Conservation (phyloP, 2,329 filamentous ascomycete genomes). For the Rachicladosporium sp. region DNA sequence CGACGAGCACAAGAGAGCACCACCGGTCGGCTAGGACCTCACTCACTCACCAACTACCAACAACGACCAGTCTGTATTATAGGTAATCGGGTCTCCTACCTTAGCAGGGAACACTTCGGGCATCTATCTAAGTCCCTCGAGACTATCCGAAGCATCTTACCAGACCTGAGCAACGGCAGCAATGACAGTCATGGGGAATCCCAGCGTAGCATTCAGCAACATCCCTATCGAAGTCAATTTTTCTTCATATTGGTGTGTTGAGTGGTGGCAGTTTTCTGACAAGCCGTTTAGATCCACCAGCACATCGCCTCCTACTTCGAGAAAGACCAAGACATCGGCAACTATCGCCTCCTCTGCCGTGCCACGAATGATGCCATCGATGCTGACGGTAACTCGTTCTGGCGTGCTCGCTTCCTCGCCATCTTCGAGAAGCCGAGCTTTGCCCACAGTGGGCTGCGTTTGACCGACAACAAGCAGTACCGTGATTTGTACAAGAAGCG, state of each 20-base stretch:
- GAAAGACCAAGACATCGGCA: slow-evolving; percentile 31
- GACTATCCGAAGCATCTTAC: too few relatives aligned
- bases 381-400: slow-evolving; percentile 31
- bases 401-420: slow-evolving; percentile 32
- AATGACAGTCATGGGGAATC: too few relatives aligned
- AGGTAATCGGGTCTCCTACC: too few relatives aligned
- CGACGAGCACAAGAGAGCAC: too few relatives aligned
- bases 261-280: not conserved
- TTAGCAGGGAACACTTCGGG: too few relatives aligned
- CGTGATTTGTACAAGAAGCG: slow-evolving; percentile 26
- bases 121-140: too few relatives aligned
- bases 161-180: too few relatives aligned
- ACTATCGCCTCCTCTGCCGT: slow-evolving; percentile 29
- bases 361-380: slow-evolving; percentile 28
- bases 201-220: too few relatives aligned
- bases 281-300: slow-evolving; percentile 26
- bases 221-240: not conserved
- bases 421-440: slow-evolving; percentile 27
- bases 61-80: too few relatives aligned
- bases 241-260: slow-evolving; percentile 5
- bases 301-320: slow-evolving; percentile 27
- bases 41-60: too few relatives aligned
- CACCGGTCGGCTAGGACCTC: too few relatives aligned
- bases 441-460: slow-evolving; percentile 6
- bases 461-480: slow-evolving; percentile 17